A percentile compares a stretch with the other conserved stretches of the same genome.
Evolutionary conservation across 371 early-diverging fungal species (phyloP).

Genomic region (Mortierella sp.): DNA sequence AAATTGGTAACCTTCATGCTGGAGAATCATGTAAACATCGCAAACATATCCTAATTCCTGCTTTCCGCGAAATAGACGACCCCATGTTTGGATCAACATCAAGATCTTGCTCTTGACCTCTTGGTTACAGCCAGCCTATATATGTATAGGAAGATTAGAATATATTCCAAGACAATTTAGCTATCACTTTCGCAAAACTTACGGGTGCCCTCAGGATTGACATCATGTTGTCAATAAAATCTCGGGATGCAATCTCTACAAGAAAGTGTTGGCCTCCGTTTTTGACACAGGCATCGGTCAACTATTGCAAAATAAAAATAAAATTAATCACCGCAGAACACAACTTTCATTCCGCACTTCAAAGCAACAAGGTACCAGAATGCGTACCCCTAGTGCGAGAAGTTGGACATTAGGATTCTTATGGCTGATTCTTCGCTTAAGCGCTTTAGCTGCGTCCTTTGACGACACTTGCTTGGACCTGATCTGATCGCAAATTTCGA

Average conservation of each 20-base stretch:
- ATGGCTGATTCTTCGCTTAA: constrained; percentile 84
- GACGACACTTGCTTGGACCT: constrained; percentile 86
- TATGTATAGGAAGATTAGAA: not conserved
- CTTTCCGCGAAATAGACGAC: constrained; percentile 80
- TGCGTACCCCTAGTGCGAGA: constrained; percentile 81
- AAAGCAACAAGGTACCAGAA: not conserved
- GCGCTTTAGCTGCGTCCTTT: constrained; percentile 78
- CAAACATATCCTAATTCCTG: constrained; percentile 78
- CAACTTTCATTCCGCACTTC: not conserved
- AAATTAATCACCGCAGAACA: too few relatives aligned
- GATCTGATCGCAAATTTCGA: constrained; percentile 93
- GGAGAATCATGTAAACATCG: constrained; percentile 81
- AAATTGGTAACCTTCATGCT: constrained; percentile 72
- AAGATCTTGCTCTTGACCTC: constrained; percentile 85
- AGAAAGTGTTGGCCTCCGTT: constrained; percentile 92
- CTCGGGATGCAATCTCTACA: constrained; percentile 87
- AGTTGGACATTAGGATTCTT: constrained; percentile 95
- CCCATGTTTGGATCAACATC: constrained; percentile 89
- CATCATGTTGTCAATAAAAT: constrained; percentile 88
- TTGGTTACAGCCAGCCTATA: constrained; percentile 64
- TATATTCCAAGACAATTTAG: not conserved
- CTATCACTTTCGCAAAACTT: too few relatives aligned
- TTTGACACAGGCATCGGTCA: constrained; percentile 94
- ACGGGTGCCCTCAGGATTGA: constrained; percentile 74
- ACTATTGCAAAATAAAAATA: constrained; percentile 56